Percentiles rank a stretch among this genome's conserved stretches.
Conservation (phyloP, 139 green algal genomes). For the Picochlorum sp. region DNA sequence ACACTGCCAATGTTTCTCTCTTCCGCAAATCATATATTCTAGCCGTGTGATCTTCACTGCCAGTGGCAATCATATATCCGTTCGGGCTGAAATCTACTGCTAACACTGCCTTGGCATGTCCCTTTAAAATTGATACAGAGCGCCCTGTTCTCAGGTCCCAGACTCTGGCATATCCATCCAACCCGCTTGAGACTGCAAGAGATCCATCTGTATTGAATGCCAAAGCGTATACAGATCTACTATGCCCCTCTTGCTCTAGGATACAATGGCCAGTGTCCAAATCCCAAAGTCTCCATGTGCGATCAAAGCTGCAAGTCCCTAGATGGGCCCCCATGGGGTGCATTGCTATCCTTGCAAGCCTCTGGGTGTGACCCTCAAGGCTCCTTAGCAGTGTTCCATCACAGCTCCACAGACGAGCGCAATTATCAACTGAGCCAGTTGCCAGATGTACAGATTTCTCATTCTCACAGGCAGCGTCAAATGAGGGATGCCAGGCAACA, state of each 20-base stretch:
- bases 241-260: constrained; percentile 96
- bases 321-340: constrained; percentile 76
- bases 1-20: constrained; percentile 55
- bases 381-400: constrained; percentile 46
- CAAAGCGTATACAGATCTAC: constrained; percentile 78
- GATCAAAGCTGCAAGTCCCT: constrained; percentile 81
- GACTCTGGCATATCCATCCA: constrained; percentile 72
- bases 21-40: constrained; percentile 87
- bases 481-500: constrained; percentile 76
- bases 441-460: constrained; percentile 27
- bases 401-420: constrained; percentile 44
- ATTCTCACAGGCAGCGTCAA: constrained; percentile 11
- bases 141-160: constrained; percentile 88
- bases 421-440: constrained; percentile 63
- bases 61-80: constrained; percentile 70
- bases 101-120: constrained; percentile 85
- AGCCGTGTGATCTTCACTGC: constrained; percentile 71
- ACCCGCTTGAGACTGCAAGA: constrained; percentile 58
- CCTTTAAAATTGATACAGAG: constrained; percentile 70
- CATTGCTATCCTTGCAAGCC: constrained; percentile 74
- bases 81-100: constrained; percentile 78
- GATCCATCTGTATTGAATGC: constrained; percentile 76
- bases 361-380: constrained; percentile 72
- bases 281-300: constrained; percentile 96
- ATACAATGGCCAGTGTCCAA: constrained; percentile 68